These are phyloP conservation scores for Torulaspora microellipsoides DNA, from an alignment of 805 yeast genomes.

Conservation along the genomic window DNA sequence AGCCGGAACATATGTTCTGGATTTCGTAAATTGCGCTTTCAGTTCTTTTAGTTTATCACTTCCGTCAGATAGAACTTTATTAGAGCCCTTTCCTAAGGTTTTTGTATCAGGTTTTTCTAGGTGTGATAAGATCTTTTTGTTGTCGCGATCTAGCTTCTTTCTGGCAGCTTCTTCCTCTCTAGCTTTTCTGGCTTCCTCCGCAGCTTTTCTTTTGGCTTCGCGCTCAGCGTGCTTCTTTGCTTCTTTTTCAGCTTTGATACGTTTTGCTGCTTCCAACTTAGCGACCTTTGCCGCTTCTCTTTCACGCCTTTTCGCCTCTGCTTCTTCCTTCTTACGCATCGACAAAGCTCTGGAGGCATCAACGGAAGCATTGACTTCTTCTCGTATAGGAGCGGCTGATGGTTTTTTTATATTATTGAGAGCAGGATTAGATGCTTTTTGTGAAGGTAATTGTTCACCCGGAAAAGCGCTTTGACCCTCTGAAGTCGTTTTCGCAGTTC, in stretches of 20 bases:
- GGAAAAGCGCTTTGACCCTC: no score
- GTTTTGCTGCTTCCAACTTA: constrained; percentile 5
- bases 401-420: no score
- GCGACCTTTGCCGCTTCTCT: constrained; percentile 6
- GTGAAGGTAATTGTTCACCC: no score
- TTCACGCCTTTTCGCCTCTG: constrained; percentile 2
- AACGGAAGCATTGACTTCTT: no score
- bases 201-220: constrained; percentile 11
- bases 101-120: neutral
- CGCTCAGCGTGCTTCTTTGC: constrained; percentile 12
- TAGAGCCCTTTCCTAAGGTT: neutral
- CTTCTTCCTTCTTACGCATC: constrained; percentile 2
- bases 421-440: no score
- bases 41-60: constrained; percentile 12
- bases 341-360: no score
- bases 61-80: neutral
- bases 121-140: constrained; percentile 6
- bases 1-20: constrained; percentile 15
- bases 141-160: constrained; percentile 8
- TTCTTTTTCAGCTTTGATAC: constrained; percentile 8
- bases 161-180: constrained; percentile 10
- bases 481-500: no score
- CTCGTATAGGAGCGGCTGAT: no score
- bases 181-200: constrained; percentile 13
- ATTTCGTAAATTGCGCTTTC: constrained; percentile 17